These are phyloP conservation scores for Auricularia heimuer DNA, from an alignment of 768 basidiomycete genomes.

Conservation along the genomic window DNA sequence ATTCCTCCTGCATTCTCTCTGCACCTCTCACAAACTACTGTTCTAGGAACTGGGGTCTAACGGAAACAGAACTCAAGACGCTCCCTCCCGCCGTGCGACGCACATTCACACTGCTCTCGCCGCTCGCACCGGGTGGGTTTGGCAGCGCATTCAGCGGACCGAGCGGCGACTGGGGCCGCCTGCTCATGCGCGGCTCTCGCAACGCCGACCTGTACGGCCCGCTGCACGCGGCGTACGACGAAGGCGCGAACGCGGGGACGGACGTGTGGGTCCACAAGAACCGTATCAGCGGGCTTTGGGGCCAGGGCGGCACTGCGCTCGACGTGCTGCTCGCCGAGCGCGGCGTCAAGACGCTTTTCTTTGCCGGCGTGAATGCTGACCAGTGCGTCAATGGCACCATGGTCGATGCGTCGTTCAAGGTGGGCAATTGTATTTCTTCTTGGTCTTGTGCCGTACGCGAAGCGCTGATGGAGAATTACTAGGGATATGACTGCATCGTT, in stretches of 20 bases:
- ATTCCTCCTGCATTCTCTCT: not conserved
- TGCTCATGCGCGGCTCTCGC: conserved; percentile 46
- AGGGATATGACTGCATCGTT: conserved; percentile 52
- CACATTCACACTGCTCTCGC: conserved; percentile 30
- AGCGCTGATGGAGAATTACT: not conserved
- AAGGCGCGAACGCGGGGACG: conserved; percentile 43
- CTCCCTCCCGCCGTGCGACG: conserved; percentile 53
- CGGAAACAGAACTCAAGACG: conserved; percentile 48
- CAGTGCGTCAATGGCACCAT: conserved; percentile 62
- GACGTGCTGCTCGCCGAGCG: conserved; percentile 55
- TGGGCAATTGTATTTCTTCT: not conserved
- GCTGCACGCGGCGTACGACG: conserved; percentile 43
- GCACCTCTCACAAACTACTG: not conserved
- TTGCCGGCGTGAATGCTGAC: conserved; percentile 59
- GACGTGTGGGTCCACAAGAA: conserved; percentile 63
- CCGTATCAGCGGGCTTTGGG: conserved; percentile 61
- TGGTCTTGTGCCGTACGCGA: not conserved
- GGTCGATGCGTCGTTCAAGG: conserved; percentile 48
- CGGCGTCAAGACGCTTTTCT: conserved; percentile 50
- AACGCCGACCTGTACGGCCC: conserved; percentile 59
- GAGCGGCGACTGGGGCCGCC: conserved; percentile 37
- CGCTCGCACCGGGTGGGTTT: conserved; percentile 30
- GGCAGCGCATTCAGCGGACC: conserved; percentile 38
- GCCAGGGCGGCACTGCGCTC: conserved; percentile 43
- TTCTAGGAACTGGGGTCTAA: conserved; percentile 61